Conservation (phyloP, 1,284 basidiomycete species). For the Tilletiaria anomala region DNA sequence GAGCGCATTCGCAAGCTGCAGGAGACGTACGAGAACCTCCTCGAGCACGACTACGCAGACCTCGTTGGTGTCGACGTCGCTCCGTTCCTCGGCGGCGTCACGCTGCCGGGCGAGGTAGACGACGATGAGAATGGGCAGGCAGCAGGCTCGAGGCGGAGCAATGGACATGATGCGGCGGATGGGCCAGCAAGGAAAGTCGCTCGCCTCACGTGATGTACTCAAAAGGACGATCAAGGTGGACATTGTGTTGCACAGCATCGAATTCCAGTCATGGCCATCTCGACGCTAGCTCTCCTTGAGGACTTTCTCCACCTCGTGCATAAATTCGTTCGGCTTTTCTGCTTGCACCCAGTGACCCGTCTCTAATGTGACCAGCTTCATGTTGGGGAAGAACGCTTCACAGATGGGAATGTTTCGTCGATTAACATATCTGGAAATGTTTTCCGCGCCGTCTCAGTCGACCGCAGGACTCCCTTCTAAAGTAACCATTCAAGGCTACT, state of each 20-base stretch:
- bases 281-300: too few species aligned
- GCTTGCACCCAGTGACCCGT: constrained; percentile 42
- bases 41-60: constrained; percentile 62
- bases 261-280: too few species aligned
- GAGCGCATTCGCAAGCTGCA: constrained; percentile 78
- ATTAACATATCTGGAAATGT: constrained; percentile 53
- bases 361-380: constrained; percentile 39
- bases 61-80: constrained; percentile 47
- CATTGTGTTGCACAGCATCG: too few species aligned
- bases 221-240: too few species aligned
- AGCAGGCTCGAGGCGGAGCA: too few species aligned
- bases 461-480: neutral
- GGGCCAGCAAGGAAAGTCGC: too few species aligned
- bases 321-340: constrained; percentile 40
- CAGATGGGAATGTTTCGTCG: constrained; percentile 48
- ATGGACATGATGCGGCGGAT: too few species aligned
- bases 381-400: constrained; percentile 55
- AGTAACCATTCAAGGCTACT: constrained; percentile 15
- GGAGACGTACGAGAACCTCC: constrained; percentile 78
- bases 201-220: too few species aligned
- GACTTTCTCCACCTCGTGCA: constrained; percentile 30
- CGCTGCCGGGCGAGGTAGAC: neutral
- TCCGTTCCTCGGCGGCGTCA: constrained; percentile 9
- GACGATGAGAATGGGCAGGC: too few species aligned
- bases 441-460: neutral